Conservation (phyloP, 2,329 filamentous ascomycete species). For the Trichoderma afroharzianum region DNA sequence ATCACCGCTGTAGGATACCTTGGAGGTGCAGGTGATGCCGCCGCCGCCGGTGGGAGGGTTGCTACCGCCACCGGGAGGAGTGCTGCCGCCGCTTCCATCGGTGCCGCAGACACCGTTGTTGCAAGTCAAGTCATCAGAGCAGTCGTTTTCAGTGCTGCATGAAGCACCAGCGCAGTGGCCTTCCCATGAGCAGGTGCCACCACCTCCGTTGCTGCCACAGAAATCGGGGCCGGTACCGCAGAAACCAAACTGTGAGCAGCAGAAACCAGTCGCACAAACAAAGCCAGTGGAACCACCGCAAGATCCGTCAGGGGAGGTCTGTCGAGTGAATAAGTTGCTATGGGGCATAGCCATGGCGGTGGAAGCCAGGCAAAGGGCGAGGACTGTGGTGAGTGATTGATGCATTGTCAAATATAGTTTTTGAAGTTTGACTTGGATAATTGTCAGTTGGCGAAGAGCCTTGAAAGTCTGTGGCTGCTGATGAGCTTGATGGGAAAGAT, state of each 20-base stretch:
- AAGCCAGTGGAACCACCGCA: background rate
- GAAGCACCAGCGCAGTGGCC: background rate
- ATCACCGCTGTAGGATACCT: background rate
- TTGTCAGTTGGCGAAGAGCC: background rate
- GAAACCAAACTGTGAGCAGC: background rate
- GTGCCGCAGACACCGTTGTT: background rate
- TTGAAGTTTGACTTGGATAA: background rate
- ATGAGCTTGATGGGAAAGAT: background rate
- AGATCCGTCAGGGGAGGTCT: background rate
- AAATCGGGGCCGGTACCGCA: background rate
- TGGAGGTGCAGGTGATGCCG: background rate
- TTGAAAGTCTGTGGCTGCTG: background rate
- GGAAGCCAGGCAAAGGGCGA: background rate
- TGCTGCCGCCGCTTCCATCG: background rate
- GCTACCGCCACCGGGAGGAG: no score
- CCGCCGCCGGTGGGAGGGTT: background rate
- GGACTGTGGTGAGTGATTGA: background rate
- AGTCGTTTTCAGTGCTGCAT: background rate
- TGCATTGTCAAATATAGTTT: background rate
- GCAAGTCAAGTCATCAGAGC: background rate
- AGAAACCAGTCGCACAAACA: background rate
- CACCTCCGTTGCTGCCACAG: background rate
- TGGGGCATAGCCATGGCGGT: background rate
- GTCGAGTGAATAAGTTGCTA: background rate
- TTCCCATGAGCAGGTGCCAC: background rate